Base-by-base conservation (phyloP, 805 yeast species). In the Sungouiella blattae region DNA sequence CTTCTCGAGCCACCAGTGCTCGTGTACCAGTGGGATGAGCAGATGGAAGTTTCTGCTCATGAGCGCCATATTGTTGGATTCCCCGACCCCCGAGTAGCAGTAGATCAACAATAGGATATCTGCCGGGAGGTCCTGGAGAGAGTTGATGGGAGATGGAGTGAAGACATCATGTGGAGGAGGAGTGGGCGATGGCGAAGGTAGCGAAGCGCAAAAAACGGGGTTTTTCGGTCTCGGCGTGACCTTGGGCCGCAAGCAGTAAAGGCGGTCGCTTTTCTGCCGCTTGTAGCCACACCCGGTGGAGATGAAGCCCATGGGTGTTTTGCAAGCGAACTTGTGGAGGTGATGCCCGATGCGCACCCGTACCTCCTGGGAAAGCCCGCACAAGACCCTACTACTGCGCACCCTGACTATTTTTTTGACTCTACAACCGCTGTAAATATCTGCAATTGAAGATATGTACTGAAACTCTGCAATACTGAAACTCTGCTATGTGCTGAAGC, bases 91-190 rank as follows among this genome's bases (percentile, higher is more conserved):
- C 3, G 71, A 52, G n/a, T 43, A 41, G 2, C 63, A 46, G 45
- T 71, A 67, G 7, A 76, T 62, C 26, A 48, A 49, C 17, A 54
- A 60, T 2, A 73, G 39, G 2, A 76, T 35, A 37, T 75, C 78
- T 3, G 50, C 35, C 1, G 80, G 80, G 9, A 75, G 50, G 11
- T 51, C 47, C 25, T 59, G 60, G 8, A 71, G 39, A 30, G 43
- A 32, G n/a, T n/a, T n/a, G n/a, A n/a, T n/a, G n/a, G n/a, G n/a
- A n/a, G n/a, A n/a, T n/a, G n/a, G n/a, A n/a, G n/a, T n/a, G n/a
- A n/a, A n/a, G n/a, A n/a, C n/a, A n/a, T n/a, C n/a, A n/a, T n/a
- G n/a, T 20, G 22, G 22, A 20, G 22, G 22, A 6, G 22, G 22
- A 20, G 22, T 7, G 9, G 22, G 22, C 22, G 22, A 20, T 9